Evolutionary conservation across 331 rosid genomes (phyloP).

Genomic region (Quercus lobata): DNA sequence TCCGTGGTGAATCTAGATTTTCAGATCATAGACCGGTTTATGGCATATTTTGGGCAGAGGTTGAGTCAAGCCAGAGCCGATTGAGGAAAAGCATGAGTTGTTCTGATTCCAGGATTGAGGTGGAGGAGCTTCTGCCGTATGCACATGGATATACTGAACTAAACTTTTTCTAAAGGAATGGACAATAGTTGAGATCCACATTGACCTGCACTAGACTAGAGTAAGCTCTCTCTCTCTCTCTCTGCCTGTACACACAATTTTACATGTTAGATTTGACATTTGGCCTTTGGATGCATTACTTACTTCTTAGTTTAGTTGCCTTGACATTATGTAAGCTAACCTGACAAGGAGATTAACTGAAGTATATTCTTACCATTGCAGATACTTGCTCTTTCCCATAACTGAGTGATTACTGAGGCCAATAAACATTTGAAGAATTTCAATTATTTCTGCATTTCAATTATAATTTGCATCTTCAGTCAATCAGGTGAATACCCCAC

Average conservation of each 20-base stretch:
- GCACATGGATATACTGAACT: slow-evolving; percentile 94
- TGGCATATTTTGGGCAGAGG: slow-evolving; percentile 95
- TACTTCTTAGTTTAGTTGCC: neutral
- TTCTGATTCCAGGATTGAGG: slow-evolving; percentile 83
- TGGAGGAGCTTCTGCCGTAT: slow-evolving; percentile 88
- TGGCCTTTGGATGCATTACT: neutral
- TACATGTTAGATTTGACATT: neutral
- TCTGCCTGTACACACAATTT: neutral
- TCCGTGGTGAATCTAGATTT: slow-evolving; percentile 92
- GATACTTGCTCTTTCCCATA: neutral
- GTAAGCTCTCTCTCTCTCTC: slow-evolving; percentile 38
- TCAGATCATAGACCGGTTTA: slow-evolving; percentile 98
- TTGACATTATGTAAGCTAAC: too few species aligned
- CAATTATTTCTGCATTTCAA: neutral
- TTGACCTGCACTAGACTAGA: slow-evolving; percentile 37
- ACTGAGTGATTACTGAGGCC: neutral
- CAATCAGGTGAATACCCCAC: neutral
- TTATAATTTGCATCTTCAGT: neutral
- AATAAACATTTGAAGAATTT: neutral
- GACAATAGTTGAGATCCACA: slow-evolving; percentile 31
- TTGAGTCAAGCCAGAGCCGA: slow-evolving; percentile 72
- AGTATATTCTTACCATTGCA: neutral
- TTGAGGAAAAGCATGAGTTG: slow-evolving; percentile 88
- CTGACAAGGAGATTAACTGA: too few species aligned
- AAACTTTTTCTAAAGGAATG: slow-evolving; percentile 71